Percentiles rank a stretch among this genome's conserved stretches.
Evolutionary conservation across 805 yeast genomes (phyloP).

Genomic region (Metschnikowia cubensis): DNA sequence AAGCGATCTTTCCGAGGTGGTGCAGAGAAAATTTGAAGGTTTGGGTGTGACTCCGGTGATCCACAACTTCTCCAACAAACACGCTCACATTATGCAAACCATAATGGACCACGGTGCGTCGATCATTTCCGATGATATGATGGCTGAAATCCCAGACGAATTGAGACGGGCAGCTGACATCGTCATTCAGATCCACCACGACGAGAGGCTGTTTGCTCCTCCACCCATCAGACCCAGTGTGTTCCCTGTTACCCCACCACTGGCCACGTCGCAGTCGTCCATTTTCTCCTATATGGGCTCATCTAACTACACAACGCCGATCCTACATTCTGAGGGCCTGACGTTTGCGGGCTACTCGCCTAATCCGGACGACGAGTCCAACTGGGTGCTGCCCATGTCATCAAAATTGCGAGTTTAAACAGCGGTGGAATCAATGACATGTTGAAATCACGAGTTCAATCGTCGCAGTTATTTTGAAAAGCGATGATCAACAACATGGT

Average conservation of each 20-base stretch:
- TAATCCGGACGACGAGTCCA: conserved; percentile 10
- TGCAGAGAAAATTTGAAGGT: conserved; percentile 47
- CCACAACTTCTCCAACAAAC: conserved; percentile 24
- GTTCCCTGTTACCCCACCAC: conserved; percentile 38
- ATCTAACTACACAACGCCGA: conserved; percentile 19
- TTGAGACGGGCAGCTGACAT: conserved; percentile 15
- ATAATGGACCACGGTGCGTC: conserved; percentile 13
- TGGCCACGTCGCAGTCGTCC: conserved; percentile 39
- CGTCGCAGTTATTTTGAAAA: too few species aligned
- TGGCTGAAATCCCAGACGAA: conserved; percentile 10
- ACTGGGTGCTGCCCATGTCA: conserved; percentile 18
- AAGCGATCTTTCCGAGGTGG: conserved; percentile 47
- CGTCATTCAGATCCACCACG: conserved; percentile 9
- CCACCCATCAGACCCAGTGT: conserved; percentile 8
- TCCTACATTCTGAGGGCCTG: conserved; percentile 9
- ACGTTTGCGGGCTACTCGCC: conserved; percentile 15
- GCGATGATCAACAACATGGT: too few species aligned
- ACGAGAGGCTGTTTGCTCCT: conserved; percentile 5
- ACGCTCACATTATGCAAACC: conserved; percentile 11
- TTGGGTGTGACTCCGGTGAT: conserved; percentile 52
- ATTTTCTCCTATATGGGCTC: conserved; percentile 26
- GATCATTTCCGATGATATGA: conserved; percentile 10
- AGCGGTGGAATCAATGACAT: too few species aligned
- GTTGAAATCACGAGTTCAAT: too few species aligned
- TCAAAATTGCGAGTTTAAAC: conserved; percentile 10